A percentile compares a stretch with the other conserved stretches of the same genome.
Conservation (phyloP, 352 stramenopile genomes). For the Phytophthora pisi region DNA sequence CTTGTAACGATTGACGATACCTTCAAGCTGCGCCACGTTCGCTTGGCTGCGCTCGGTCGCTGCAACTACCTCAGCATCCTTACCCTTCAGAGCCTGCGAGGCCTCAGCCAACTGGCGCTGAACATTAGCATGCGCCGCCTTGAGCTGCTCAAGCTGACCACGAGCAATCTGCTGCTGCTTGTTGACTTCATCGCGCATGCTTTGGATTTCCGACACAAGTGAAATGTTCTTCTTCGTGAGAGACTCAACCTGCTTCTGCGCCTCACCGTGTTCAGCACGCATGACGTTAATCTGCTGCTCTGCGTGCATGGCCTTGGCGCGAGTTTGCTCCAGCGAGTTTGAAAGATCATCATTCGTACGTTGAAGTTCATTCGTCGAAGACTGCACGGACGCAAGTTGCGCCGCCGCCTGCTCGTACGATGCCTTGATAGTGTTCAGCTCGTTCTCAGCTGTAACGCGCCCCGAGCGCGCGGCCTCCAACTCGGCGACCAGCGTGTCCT, state of each 20-base stretch:
- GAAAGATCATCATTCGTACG: constrained; percentile 60
- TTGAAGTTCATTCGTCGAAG: constrained; percentile 45
- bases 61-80: constrained; percentile 44
- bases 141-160: constrained; percentile 47
- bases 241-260: constrained; percentile 58
- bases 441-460: constrained; percentile 36
- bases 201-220: constrained; percentile 57
- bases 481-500: constrained; percentile 36
- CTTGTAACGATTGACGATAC: constrained; percentile 36
- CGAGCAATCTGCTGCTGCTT: constrained; percentile 44
- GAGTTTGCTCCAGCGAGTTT: constrained; percentile 48
- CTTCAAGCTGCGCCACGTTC: constrained; percentile 37
- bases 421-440: constrained; percentile 36
- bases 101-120: constrained; percentile 44
- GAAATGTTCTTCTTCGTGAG: constrained; percentile 70
- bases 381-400: constrained; percentile 35
- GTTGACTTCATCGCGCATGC: constrained; percentile 51
- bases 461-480: constrained; percentile 33
- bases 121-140: constrained; percentile 33
- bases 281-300: constrained; percentile 54
- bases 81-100: constrained; percentile 35
- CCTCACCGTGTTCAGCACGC: constrained; percentile 39
- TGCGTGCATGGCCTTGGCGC: constrained; percentile 38
- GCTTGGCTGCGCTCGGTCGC: constrained; percentile 40
- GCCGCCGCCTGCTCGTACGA: constrained; percentile 31